phyloP scores from a whole-genome alignment of 345 rosid genomes.

The Citrus glauca region DNA sequence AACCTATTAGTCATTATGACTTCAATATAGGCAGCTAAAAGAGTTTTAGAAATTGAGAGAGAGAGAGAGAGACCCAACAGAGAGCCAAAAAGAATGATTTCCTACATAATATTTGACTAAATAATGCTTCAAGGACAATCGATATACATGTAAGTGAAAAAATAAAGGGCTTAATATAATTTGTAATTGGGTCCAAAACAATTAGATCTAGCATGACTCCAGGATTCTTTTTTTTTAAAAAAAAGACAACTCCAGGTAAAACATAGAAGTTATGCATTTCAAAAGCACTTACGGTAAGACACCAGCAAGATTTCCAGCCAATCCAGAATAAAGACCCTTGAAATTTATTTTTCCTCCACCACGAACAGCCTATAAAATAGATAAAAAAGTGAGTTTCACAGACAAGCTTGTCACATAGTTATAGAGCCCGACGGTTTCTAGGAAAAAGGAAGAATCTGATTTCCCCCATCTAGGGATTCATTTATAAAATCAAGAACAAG shows the following conservation, averaged over 20 bases:
- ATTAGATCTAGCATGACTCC: neutral
- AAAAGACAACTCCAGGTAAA: neutral
- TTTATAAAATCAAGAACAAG: neutral
- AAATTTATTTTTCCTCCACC: slow-evolving; percentile 79
- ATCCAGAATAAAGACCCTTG: slow-evolving; percentile 95
- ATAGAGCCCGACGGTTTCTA: neutral
- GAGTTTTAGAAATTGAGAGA: neutral
- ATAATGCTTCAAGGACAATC: neutral
- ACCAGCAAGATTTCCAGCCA: slow-evolving; percentile 88
- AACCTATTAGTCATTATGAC: neutral
- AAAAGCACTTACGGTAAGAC: slow-evolving; percentile 79
- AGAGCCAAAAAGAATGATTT: neutral
- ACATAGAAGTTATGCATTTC: neutral
- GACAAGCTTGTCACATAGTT: neutral
- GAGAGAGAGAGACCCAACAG: neutral
- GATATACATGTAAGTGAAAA: neutral
- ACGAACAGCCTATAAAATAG: slow-evolving; percentile 57
- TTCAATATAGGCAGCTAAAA: neutral
- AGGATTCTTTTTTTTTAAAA: too few species aligned
- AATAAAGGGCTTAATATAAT: neutral
- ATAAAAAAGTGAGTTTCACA: neutral
- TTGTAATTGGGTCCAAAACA: neutral
- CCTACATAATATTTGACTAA: neutral
- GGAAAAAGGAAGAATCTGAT: neutral
- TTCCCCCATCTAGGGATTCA: neutral